Conservation (phyloP, 75 land plant species). For the Picea sitchensis region DNA sequence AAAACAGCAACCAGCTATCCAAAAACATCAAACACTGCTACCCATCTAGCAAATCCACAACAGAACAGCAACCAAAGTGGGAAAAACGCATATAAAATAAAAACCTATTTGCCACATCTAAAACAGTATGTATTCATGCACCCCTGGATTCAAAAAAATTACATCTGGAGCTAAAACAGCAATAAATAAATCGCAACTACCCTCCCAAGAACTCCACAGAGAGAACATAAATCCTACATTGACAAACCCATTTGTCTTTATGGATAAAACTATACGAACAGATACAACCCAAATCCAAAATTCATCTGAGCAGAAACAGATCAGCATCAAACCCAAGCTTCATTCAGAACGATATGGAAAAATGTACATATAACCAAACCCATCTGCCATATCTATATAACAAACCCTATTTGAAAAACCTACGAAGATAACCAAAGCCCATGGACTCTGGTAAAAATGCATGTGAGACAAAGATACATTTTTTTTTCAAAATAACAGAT, state of each 20-base stretch:
- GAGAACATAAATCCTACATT: background rate
- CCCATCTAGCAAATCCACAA: background rate
- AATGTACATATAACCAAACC: background rate
- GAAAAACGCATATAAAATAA: background rate
- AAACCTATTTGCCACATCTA: background rate
- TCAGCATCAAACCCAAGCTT: background rate
- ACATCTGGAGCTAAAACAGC: background rate
- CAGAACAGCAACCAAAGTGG: background rate
- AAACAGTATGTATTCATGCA: background rate
- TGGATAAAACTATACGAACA: too few relatives aligned
- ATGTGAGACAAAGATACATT: background rate
- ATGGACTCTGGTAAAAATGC: too few relatives aligned
- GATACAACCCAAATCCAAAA: background rate
- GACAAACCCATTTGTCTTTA: too few relatives aligned
- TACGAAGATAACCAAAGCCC: background rate
- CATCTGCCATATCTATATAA: background rate
- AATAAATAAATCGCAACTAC: background rate
- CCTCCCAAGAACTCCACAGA: background rate
- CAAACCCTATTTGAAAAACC: background rate
- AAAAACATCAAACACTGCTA: background rate
- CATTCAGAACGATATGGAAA: background rate
- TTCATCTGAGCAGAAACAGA: background rate
- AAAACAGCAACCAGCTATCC: background rate
- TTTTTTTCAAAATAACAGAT: background rate
- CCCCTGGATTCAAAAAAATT: background rate